These are phyloP conservation scores for Globisporangium acanthophoron DNA, from an alignment of 352 stramenopile species.

Conservation along the genomic window DNA sequence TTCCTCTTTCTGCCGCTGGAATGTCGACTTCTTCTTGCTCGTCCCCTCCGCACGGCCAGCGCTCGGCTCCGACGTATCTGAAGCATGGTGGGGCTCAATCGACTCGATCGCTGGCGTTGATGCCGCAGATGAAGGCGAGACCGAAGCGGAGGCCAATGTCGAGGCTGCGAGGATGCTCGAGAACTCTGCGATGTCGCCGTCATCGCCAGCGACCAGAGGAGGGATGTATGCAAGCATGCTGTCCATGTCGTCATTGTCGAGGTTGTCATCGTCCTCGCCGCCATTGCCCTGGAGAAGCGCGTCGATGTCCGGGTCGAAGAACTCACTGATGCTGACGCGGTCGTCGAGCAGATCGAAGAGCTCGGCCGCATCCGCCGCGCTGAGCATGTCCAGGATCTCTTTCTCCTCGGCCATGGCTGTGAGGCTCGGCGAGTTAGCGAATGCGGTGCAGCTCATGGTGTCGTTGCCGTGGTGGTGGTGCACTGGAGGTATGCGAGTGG, in stretches of 20 bases:
- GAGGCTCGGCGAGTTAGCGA: neutral
- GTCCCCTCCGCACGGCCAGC: neutral
- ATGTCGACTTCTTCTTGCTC: slow-evolving; percentile 4
- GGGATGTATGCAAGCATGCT: neutral
- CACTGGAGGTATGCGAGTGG: neutral
- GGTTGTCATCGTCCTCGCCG: neutral
- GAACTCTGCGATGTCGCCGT: neutral
- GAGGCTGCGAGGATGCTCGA: neutral
- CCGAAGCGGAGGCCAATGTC: neutral
- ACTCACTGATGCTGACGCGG: neutral
- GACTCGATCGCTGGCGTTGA: neutral
- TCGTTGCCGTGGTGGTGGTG: neutral
- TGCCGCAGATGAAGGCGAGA: neutral
- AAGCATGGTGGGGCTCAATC: neutral
- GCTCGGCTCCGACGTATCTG: neutral
- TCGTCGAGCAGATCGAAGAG: slow-evolving; percentile 3
- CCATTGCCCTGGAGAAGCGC: neutral
- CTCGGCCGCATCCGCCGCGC: neutral
- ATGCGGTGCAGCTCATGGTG: neutral
- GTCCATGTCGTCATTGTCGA: neutral
- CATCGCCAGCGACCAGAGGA: neutral
- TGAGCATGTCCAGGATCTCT: slow-evolving; percentile 23
- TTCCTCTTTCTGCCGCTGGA: slow-evolving; percentile 9
- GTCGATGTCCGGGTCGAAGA: slow-evolving; percentile 1
- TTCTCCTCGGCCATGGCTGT: neutral